Base-by-base conservation (phyloP, 2,329 filamentous ascomycete species). In the Elsinoe perseae region DNA sequence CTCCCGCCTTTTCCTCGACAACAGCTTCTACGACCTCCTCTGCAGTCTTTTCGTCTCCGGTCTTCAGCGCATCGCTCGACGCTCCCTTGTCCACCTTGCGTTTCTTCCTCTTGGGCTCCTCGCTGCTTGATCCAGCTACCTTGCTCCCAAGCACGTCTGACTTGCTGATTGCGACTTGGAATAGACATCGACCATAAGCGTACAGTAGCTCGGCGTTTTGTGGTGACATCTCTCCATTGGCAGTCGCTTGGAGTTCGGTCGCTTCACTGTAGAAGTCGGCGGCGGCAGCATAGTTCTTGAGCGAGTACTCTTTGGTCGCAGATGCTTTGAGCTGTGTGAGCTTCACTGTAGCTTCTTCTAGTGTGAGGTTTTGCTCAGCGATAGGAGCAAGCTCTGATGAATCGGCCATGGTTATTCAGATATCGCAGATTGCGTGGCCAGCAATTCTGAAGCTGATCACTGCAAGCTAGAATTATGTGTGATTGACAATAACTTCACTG, bases 131-230 rank as follows among this genome's bases (percentile, higher is more conserved):
- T 1, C 78, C 74, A 12, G 81, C 79, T 18, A 91, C 86, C 66
- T 86, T 87, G 30, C 87, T 88, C 57, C 93, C 93, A 32, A 98
- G 78, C 21, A 98, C 91, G 67, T 97, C 91, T 68, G 90, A 96
- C 72, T 95, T 95, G 70, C 83, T 85, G 69, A 97, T 87, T 27
- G 91, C 93, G 59, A 97, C 87, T 70, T 91, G 91, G 78, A 95
- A 97, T 18, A 98, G 76, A 57, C 89, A 89, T 68, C 92, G 88
- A 12, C 93, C 93, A 72, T 98, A 98, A 61, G 90, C 82, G 71
- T 95, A 98, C 18, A 97, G 82, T 46, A 98, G 82, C 69, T 97
- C 92, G 52, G 91, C 92, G 65, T 98, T 98, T 57, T 89, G 85
- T 3, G 88, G 83, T 14, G 84, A 84, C 79, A 95, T 87, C 73